phyloP scores from a whole-genome alignment of 163 green algal species.

The Chlorella variabilis region DNA sequence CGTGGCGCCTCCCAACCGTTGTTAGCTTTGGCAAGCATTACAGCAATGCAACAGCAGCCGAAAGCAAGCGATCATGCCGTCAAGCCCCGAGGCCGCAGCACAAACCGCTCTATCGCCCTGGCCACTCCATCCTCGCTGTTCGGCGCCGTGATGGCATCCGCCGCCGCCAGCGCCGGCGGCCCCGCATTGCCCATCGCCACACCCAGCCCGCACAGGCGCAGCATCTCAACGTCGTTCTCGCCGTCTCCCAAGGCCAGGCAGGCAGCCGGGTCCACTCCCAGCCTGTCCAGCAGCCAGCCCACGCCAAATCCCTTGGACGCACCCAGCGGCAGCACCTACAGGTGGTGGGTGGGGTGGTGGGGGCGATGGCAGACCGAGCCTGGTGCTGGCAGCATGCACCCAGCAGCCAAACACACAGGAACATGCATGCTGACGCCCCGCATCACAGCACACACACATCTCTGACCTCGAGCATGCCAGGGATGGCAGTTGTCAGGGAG shows the following conservation, averaged over 20 bases:
- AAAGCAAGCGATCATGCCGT: no score
- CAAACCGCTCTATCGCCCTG: slow-evolving; percentile 74
- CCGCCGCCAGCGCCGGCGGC: slow-evolving; percentile 51
- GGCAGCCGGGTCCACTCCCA: slow-evolving; percentile 60
- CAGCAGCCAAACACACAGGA: neutral
- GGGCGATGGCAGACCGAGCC: no score
- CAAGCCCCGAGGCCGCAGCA: slow-evolving; percentile 62
- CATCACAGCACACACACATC: no score
- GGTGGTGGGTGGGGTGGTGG: neutral
- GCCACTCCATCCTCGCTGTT: slow-evolving; percentile 85
- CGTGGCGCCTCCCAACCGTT: no score
- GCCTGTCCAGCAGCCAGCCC: slow-evolving; percentile 64
- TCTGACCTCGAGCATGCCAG: slow-evolving; percentile 81
- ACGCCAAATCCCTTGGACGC: slow-evolving; percentile 76
- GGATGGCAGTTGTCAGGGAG: slow-evolving; percentile 71
- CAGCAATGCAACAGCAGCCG: no score
- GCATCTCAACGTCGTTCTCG: slow-evolving; percentile 86
- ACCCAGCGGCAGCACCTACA: slow-evolving; percentile 74
- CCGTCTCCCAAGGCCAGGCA: slow-evolving; percentile 79
- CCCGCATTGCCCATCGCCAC: slow-evolving; percentile 79
- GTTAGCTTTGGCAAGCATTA: no score
- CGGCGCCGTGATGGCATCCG: slow-evolving; percentile 62
- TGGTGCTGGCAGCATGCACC: no score
- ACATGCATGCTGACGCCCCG: no score
- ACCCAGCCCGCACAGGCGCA: slow-evolving; percentile 56